phyloP scores from a whole-genome alignment of 2,329 filamentous ascomycete genomes.

The Periconia macrospinosa region DNA sequence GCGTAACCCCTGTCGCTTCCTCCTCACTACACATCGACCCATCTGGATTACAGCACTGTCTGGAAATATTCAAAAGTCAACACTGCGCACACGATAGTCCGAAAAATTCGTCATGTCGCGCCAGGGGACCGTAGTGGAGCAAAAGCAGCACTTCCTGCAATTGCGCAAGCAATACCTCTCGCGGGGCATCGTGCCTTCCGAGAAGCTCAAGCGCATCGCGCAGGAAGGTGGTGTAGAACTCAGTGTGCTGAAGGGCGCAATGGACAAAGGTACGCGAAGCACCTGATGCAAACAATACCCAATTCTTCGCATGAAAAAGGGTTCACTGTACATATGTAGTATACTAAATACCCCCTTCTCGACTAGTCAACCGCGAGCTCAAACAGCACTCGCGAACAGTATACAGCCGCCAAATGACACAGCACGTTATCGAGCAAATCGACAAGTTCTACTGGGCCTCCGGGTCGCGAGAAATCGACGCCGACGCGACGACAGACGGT shows the following conservation, averaged over 20 bases:
- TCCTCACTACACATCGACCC: too few species aligned
- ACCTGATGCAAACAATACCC: background rate
- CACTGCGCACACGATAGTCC: too few species aligned
- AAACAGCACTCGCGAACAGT: slow-evolving; percentile 67
- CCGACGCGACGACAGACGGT: slow-evolving; percentile 28
- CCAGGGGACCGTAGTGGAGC: slow-evolving; percentile 53
- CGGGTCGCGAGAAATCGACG: slow-evolving; percentile 38
- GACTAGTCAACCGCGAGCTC: slow-evolving; percentile 61
- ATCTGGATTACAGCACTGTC: too few species aligned
- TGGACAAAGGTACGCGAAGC: slow-evolving; percentile 50
- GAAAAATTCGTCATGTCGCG: background rate
- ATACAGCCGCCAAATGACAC: slow-evolving; percentile 68
- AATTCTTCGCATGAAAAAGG: background rate
- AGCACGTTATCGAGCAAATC: slow-evolving; percentile 74
- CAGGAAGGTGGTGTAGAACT: slow-evolving; percentile 50
- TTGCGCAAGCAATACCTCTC: slow-evolving; percentile 66
- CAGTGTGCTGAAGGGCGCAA: slow-evolving; percentile 53
- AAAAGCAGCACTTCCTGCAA: slow-evolving; percentile 67
- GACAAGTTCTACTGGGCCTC: slow-evolving; percentile 63
- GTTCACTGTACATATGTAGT: background rate
- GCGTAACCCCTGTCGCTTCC: too few species aligned
- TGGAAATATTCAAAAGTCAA: too few species aligned
- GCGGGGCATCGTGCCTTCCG: slow-evolving; percentile 59
- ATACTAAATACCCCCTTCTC: background rate
- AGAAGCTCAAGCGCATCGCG: slow-evolving; percentile 56